These are phyloP conservation scores for Medicago lupulina DNA, from an alignment of 306 rosid species.

Conservation along the genomic window DNA sequence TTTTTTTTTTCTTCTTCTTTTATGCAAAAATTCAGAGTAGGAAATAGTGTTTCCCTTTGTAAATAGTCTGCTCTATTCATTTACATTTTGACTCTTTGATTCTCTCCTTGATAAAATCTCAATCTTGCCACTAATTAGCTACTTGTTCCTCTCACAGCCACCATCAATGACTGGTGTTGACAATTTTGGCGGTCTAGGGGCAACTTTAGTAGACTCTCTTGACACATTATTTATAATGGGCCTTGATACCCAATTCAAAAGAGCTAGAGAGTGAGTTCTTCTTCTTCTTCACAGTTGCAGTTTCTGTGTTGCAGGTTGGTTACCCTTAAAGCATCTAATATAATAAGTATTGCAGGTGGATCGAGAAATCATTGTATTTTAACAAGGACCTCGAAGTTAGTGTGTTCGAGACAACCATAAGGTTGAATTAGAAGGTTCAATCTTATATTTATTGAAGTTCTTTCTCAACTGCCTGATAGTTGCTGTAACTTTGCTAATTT, in stretches of 20 bases:
- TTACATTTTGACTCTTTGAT: slow-evolving; percentile 12
- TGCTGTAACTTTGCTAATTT: slow-evolving; percentile 35
- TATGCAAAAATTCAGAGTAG: not conserved
- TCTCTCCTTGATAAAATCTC: slow-evolving; percentile 16
- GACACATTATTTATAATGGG: slow-evolving; percentile 76
- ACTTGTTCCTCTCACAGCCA: slow-evolving; percentile 59
- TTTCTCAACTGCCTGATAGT: slow-evolving; percentile 37
- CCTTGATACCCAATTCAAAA: slow-evolving; percentile 61
- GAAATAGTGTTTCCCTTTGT: slow-evolving; percentile 16
- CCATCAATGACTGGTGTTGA: slow-evolving; percentile 52
- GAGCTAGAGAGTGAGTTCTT: slow-evolving; percentile 67
- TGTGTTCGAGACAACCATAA: slow-evolving; percentile 83
- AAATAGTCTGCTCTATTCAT: slow-evolving; percentile 1
- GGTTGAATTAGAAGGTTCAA: slow-evolving; percentile 79
- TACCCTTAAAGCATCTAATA: slow-evolving; percentile 35
- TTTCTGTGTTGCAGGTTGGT: slow-evolving; percentile 18
- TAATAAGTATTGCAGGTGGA: slow-evolving; percentile 63
- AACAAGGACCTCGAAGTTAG: slow-evolving; percentile 63
- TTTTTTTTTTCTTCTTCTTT: too few species aligned
- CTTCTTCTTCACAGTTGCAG: slow-evolving; percentile 10
- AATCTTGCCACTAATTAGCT: slow-evolving; percentile 39
- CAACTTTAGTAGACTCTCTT: slow-evolving; percentile 70
- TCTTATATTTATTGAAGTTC: slow-evolving; percentile 43
- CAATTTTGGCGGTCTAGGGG: slow-evolving; percentile 71
- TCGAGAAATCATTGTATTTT: slow-evolving; percentile 58